Percentiles rank a stretch among this genome's conserved stretches.
Evolutionary conservation across 345 rosid genomes (phyloP).

Genomic region (Chamaenerion angustifolium): DNA sequence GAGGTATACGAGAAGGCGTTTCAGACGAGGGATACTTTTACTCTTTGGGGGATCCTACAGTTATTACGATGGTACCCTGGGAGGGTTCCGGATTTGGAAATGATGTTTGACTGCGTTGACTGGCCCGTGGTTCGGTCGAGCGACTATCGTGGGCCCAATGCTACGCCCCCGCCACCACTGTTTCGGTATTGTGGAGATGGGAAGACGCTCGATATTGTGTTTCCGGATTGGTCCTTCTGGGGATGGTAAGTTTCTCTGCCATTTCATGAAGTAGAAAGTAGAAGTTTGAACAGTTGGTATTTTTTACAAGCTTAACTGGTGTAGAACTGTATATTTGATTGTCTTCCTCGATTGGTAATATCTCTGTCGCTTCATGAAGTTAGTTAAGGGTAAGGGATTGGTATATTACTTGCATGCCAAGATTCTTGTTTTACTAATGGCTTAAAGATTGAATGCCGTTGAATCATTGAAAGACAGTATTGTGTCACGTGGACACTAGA

Average conservation of each 20-base stretch:
- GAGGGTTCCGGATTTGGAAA: constrained; percentile 60
- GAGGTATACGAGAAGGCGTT: constrained; percentile 32
- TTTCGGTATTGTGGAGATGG: constrained; percentile 62
- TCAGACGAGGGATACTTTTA: constrained; percentile 70
- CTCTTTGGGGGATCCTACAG: constrained; percentile 82
- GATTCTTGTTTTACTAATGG: too few species aligned
- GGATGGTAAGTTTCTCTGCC: constrained; percentile 47
- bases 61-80: constrained; percentile 66
- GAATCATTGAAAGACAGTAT: too few species aligned
- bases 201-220: constrained; percentile 43
- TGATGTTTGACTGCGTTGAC: constrained; percentile 80
- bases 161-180: constrained; percentile 43
- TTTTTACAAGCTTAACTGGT: too few species aligned
- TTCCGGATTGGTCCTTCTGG: constrained; percentile 96
- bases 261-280: too few species aligned
- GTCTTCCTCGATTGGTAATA: too few species aligned
- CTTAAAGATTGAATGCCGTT: too few species aligned
- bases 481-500: too few species aligned
- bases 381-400: too few species aligned
- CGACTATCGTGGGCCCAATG: constrained; percentile 20
- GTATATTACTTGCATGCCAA: too few species aligned
- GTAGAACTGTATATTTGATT: too few species aligned
- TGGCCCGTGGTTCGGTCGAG: constrained; percentile 37
- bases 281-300: too few species aligned
- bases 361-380: too few species aligned